phyloP scores from a whole-genome alignment of 148 eudicot species.

The Amaranthus palmeri region DNA sequence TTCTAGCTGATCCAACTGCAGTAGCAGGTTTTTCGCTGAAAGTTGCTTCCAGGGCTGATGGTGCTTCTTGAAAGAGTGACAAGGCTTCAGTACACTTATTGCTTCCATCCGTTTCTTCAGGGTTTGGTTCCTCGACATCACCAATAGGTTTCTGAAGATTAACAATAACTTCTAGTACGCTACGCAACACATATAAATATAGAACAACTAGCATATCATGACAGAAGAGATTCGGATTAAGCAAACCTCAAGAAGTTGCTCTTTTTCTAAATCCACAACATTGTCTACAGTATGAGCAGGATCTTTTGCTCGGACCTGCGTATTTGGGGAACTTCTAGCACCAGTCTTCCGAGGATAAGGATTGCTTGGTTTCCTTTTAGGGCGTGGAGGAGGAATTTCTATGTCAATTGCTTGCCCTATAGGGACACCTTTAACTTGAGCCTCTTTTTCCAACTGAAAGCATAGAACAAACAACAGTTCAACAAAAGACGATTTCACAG shows the following conservation, averaged over 20 bases:
- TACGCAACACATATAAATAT: neutral
- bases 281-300: slow-evolving; percentile 37
- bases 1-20: slow-evolving; percentile 26
- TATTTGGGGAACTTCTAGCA: slow-evolving; percentile 28
- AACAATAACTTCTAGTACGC: slow-evolving; percentile 1
- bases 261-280: slow-evolving; percentile 52
- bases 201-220: slow-evolving; percentile 2
- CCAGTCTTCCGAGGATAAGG: slow-evolving; percentile 92
- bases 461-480: slow-evolving; percentile 12
- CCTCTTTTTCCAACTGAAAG: slow-evolving; percentile 95
- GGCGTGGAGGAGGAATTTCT: slow-evolving; percentile 97
- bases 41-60: slow-evolving; percentile 31
- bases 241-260: slow-evolving; percentile 52
- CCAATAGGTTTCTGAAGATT: slow-evolving; percentile 44
- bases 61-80: slow-evolving; percentile 40
- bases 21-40: slow-evolving; percentile 32
- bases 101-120: slow-evolving; percentile 26
- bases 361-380: slow-evolving; percentile 89
- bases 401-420: slow-evolving; percentile 66
- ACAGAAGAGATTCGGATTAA: slow-evolving; percentile 9
- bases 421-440: slow-evolving; percentile 80
- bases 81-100: slow-evolving; percentile 40
- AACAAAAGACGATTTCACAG: slow-evolving; percentile 7
- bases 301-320: slow-evolving; percentile 50
- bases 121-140: slow-evolving; percentile 34